These are phyloP conservation scores for Glycine tomentella DNA, from an alignment of 306 rosid genomes.

Conservation along the genomic window DNA sequence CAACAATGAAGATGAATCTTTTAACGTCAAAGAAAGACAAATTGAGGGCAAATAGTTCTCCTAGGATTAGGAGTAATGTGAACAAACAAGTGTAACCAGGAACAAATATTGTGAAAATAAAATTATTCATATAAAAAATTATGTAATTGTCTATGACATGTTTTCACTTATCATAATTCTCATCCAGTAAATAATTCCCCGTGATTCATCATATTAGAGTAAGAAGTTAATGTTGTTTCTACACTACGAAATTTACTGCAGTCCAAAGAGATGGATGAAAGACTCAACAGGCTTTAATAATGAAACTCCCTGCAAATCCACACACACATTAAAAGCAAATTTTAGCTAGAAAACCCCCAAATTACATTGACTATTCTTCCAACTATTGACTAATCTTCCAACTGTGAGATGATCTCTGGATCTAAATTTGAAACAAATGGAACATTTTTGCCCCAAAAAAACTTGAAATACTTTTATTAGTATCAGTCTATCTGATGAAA, in stretches of 20 bases:
- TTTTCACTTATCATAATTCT: background rate
- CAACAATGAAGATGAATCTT: background rate
- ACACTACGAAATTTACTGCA: background rate
- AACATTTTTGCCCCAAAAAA: background rate
- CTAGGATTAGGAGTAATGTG: slow-evolving; percentile 6
- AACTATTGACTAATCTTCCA: background rate
- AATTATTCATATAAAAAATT: background rate
- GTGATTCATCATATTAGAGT: background rate
- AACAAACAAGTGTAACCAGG: background rate
- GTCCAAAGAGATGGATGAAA: background rate
- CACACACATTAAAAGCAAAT: no score
- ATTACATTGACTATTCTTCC: background rate
- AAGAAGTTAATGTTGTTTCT: background rate
- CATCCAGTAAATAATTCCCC: background rate
- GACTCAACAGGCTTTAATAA: background rate
- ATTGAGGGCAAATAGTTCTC: background rate
- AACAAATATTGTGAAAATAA: background rate
- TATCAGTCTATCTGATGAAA: no score
- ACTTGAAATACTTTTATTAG: no score
- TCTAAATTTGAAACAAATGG: background rate
- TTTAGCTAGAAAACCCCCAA: background rate
- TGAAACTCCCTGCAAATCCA: no score
- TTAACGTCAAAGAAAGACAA: background rate
- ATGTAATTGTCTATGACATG: background rate
- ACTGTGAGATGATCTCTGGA: slow-evolving; percentile 4